Evolutionary conservation across 148 eudicot genomes (phyloP), one percentile per base, ranked within the genome.

Genomic region (Nyssa sinensis): DNA sequence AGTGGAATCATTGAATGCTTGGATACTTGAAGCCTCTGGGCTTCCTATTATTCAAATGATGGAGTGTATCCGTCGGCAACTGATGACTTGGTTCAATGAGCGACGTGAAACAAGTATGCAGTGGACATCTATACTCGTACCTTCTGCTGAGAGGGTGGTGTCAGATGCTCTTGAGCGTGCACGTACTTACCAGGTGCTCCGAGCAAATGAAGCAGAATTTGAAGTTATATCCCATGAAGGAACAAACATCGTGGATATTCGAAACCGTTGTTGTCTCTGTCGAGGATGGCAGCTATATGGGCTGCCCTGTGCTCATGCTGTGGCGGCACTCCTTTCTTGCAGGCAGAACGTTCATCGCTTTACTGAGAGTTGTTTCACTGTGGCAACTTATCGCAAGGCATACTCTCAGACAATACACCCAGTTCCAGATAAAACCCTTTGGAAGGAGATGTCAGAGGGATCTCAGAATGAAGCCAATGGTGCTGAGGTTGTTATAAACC

Each of bases 11-110:
- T 66, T 88, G 12, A 77, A 85, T 71, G 19, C 76, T 65, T 90
- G 95, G 95, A 81, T 86, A 49, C 72, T 79, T 0, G 92, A 90
- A 74, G 85, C 89, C 10, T 85, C 85, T 21, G 83, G 81, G 10
- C 83, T 88, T 37, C 92, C 96, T 2, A 82, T 91, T 12, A 79
- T 88, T 13, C 92, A 91, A 59, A 86, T 88, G 96, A 91, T 91
- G 96, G 96, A 91, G 77, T 80, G 77, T 53, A 87, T 91, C 35
- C 82, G 92, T 33, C 75, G 92, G 68, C 89, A 88, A 62, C 79
- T 91, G 28, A 88, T 86, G 89, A 86, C 84, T 62, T 91, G 92
- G 92, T 91, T 91, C 75, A 87, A 88, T 29, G 92, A 91, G 69
- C 77, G 96, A 13, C 89, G 92, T 47, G 89, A 88, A 74, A 70